Conservation (phyloP, 306 rosid species). For the Lotus japonicus region DNA sequence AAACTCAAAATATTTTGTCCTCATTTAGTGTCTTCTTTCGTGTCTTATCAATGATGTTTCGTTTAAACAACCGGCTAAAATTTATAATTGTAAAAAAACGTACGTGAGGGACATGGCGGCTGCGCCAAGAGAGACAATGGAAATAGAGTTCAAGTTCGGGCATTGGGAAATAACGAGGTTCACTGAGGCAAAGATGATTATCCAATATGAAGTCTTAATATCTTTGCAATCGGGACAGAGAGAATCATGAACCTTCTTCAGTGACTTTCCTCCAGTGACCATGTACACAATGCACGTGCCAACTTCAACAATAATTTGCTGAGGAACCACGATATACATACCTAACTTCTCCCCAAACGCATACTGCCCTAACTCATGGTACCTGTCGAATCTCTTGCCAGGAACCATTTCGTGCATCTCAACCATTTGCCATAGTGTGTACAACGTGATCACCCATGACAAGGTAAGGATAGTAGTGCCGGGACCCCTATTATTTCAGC, state of each 20-base stretch:
- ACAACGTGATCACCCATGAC: constrained; percentile 78
- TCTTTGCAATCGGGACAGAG: constrained; percentile 39
- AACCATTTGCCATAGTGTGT: constrained; percentile 89
- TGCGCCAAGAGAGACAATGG: constrained; percentile 55
- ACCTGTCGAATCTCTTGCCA: constrained; percentile 70
- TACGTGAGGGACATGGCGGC: constrained; percentile 79
- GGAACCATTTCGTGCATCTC: constrained; percentile 98
- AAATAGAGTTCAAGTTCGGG: constrained; percentile 70
- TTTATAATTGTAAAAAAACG: background rate
- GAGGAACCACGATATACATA: constrained; percentile 75
- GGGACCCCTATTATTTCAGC: constrained; percentile 49
- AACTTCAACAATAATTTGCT: constrained; percentile 61
- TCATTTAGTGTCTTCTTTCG: too few species aligned
- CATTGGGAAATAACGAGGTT: constrained; percentile 62
- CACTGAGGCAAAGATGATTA: constrained; percentile 48
- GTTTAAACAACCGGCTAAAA: too few species aligned
- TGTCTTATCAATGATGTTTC: too few species aligned
- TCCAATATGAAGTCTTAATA: constrained; percentile 43
- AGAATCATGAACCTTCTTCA: constrained; percentile 53
- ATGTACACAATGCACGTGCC: constrained; percentile 65
- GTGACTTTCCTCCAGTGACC: constrained; percentile 75
- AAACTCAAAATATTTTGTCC: too few species aligned
- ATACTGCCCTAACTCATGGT: constrained; percentile 77
- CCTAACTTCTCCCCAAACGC: constrained; percentile 81
- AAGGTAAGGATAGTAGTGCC: constrained; percentile 37